Evolutionary conservation across 805 yeast genomes (phyloP).

Genomic region (Candida michaelii): DNA sequence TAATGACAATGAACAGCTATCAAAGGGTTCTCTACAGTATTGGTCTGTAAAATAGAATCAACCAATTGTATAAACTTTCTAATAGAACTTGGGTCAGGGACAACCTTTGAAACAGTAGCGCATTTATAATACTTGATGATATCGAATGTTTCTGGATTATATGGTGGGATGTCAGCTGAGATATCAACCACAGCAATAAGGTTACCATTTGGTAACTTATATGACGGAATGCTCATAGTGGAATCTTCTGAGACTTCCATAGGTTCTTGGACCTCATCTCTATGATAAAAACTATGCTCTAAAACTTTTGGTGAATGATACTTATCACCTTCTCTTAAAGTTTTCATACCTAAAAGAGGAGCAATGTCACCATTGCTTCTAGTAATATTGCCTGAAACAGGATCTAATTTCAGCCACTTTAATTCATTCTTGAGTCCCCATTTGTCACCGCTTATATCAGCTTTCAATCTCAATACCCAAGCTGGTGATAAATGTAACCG

Average conservation of each 20-base stretch:
- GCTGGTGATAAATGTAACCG: conserved; percentile 58
- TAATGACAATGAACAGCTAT: conserved; percentile 78
- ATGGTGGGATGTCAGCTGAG: conserved; percentile 69
- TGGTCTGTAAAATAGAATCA: conserved; percentile 40
- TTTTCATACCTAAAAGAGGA: conserved; percentile 70
- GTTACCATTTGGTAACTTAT: conserved; percentile 25
- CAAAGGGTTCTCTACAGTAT: conserved; percentile 29
- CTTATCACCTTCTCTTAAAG: conserved; percentile 62
- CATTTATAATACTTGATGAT: conserved; percentile 63
- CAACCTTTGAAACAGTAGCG: conserved; percentile 76
- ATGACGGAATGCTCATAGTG: conserved; percentile 1
- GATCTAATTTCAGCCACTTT: conserved; percentile 62
- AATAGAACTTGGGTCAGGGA: conserved; percentile 63
- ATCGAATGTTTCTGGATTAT: conserved; percentile 56
- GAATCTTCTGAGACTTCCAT: neutral
- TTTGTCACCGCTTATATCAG: conserved; percentile 64
- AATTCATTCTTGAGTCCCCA: conserved; percentile 78
- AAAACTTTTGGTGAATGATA: conserved; percentile 57
- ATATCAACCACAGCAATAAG: conserved; percentile 66
- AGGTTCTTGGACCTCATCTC: neutral
- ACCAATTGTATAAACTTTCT: conserved; percentile 54
- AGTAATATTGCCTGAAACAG: conserved; percentile 47
- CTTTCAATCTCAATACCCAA: conserved; percentile 68
- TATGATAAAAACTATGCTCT: conserved; percentile 43
- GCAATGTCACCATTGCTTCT: conserved; percentile 33